A percentile compares a stretch with the other conserved stretches of the same genome.
phyloP scores from a whole-genome alignment of 169 alveolate species.

The Eimeria zaria region DNA sequence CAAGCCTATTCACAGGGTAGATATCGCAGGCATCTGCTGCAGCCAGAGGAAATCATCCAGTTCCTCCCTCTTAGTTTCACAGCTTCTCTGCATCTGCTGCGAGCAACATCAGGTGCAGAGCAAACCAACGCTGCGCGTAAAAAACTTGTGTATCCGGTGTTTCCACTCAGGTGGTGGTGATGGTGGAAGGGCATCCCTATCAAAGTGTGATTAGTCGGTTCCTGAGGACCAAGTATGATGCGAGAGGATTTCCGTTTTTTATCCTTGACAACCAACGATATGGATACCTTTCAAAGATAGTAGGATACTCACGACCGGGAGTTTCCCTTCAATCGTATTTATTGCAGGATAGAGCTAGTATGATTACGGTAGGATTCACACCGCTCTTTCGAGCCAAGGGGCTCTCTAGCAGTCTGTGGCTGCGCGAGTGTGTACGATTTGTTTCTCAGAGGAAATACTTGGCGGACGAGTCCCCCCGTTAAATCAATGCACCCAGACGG shows the following conservation, averaged over 20 bases:
- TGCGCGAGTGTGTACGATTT: not conserved
- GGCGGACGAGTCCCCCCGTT: not conserved
- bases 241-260: constrained; percentile 54
- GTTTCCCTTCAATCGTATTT: not conserved
- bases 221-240: not conserved
- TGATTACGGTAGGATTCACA: not conserved
- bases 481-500: not conserved
- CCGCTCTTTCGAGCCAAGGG: not conserved
- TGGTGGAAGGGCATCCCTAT: constrained; percentile 66
- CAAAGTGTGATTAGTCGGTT: not conserved
- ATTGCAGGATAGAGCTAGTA: not conserved
- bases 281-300: constrained; percentile 25
- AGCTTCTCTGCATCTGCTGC: too few relatives aligned
- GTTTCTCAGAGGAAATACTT: constrained; percentile 12
- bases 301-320: not conserved
- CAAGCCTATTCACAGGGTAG: not conserved
- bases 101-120: not conserved
- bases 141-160: not conserved
- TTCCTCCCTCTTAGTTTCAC: not conserved
- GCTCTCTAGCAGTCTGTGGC: not conserved
- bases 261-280: not conserved
- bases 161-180: constrained; percentile 28
- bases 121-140: not conserved
- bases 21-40: not conserved
- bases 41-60: not conserved